Evolutionary conservation across 495 filamentous ascomycete species (phyloP), one percentile per base, ranked within the genome.

Genomic region (Neurospora sp.): DNA sequence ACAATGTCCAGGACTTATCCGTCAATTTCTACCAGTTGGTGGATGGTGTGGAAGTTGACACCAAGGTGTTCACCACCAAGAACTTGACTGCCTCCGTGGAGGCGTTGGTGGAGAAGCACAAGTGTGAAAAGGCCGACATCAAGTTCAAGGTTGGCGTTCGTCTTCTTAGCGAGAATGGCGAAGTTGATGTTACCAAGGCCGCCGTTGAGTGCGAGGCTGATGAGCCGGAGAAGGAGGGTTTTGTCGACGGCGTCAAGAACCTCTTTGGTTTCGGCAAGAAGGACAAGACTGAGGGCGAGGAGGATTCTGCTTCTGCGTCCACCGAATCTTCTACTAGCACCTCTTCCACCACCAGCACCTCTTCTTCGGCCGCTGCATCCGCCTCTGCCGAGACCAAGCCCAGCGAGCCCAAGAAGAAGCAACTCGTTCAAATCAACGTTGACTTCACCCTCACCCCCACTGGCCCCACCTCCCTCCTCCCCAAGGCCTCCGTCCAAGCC

Each of bases 241-340:
- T 92, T 70, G 86, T 98, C 39, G 96, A 97, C 76, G 93, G 92
- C 48, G 92, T 98, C 79, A 99, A 99, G 85, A 93, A 91, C 72
- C 89, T 97, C 73, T 95, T 99, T 78, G 96, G 96, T 19, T 92
- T 98, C 77, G 96, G 96, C 9, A 90, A 89, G 74, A 85, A 95
- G 84, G 94, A 97, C 76, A 94, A 98, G 82, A 85, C 82, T 31
- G 86, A 88, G 74, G 80, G 85, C 5, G 87, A 87, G 73, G 75
- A 77, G 79, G 74, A 79, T 24, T 77, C 79, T 6, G 72, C 80
- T 17, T 77, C 79, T 37, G 81, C 84, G 28, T 78, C 80, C 40
- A 75, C 78, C 71, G 76, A 79, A 8, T 81, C 81, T 42, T 76
- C 78, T 6, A 74, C 80, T 5, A 77, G 80, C 21, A 81, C 86